Conservation (phyloP, 2,329 filamentous ascomycete species). For the Sclerotinia glacialis region DNA sequence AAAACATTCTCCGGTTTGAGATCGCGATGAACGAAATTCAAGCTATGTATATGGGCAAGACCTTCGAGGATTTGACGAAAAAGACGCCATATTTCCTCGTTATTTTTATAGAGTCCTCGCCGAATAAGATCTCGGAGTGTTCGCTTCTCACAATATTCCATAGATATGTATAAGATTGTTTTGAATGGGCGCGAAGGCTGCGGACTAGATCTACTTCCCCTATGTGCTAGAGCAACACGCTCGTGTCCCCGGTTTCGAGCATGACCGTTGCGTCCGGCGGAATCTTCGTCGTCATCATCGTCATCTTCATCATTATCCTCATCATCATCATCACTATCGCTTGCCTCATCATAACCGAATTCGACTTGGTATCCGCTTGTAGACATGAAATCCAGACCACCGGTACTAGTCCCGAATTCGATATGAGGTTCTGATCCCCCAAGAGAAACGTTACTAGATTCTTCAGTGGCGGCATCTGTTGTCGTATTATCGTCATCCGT, state of each 20-base stretch:
- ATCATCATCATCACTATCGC: slow-evolving; percentile 47
- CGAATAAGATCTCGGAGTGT: slow-evolving; percentile 87
- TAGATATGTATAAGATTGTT: slow-evolving; percentile 91
- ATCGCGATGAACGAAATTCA: slow-evolving; percentile 92
- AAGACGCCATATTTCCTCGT: slow-evolving; percentile 80
- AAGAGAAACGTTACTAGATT: slow-evolving; percentile 34
- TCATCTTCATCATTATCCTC: slow-evolving; percentile 11
- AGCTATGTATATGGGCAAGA: slow-evolving; percentile 80
- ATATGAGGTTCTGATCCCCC: slow-evolving; percentile 31
- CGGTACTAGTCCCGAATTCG: slow-evolving; percentile 55
- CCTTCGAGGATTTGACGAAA: slow-evolving; percentile 91
- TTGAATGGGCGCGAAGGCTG: slow-evolving; percentile 53
- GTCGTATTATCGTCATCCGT: slow-evolving; percentile 55
- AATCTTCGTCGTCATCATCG: slow-evolving; percentile 45
- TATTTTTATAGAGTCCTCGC: slow-evolving; percentile 68
- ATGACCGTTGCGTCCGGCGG: slow-evolving; percentile 43
- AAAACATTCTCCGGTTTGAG: slow-evolving; percentile 98
- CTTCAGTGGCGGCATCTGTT: slow-evolving; percentile 44
- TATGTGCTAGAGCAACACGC: slow-evolving; percentile 29
- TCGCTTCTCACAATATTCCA: slow-evolving; percentile 93
- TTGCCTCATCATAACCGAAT: slow-evolving; percentile 60
- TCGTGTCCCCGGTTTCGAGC: slow-evolving; percentile 30
- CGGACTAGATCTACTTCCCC: slow-evolving; percentile 35
- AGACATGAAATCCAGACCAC: slow-evolving; percentile 90
- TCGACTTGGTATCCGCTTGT: slow-evolving; percentile 76